These are phyloP conservation scores for Polygonum maritimum DNA, from an alignment of 148 eudicot species.

Conservation along the genomic window DNA sequence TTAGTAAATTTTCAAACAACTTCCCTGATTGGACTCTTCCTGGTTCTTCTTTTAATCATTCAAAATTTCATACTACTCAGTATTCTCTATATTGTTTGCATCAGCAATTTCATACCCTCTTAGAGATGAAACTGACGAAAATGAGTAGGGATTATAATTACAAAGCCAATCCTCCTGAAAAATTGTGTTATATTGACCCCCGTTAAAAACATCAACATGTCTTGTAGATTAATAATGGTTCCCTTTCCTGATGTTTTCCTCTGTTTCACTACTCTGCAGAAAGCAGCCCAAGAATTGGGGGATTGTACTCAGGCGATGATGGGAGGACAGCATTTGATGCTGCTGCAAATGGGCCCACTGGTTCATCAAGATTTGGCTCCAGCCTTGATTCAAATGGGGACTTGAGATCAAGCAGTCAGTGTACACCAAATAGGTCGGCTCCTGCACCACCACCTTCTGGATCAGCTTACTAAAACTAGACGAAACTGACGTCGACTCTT, in stretches of 20 bases:
- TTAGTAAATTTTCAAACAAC: too few relatives aligned
- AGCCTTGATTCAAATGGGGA: conserved; percentile 80
- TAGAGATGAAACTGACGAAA: too few relatives aligned
- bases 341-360: conserved; percentile 78
- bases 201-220: too few relatives aligned
- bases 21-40: too few relatives aligned
- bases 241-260: background rate
- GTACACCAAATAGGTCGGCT: conserved; percentile 81
- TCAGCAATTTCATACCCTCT: too few relatives aligned
- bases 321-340: conserved; percentile 96
- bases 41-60: too few relatives aligned
- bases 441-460: conserved; percentile 73
- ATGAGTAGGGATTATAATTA: too few relatives aligned
- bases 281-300: conserved; percentile 73
- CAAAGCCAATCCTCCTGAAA: too few relatives aligned
- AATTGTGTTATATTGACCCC: too few relatives aligned
- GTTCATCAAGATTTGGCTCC: conserved; percentile 36
- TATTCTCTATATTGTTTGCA: too few relatives aligned
- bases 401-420: conserved; percentile 47
- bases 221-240: too few relatives aligned
- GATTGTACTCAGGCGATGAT: conserved; percentile 59
- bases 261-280: conserved; percentile 30
- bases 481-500: background rate
- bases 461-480: conserved; percentile 67
- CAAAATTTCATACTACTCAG: too few relatives aligned